These are phyloP conservation scores for Rhodotorula kratochvilovae DNA, from an alignment of 768 basidiomycete species.

Conservation along the genomic window DNA sequence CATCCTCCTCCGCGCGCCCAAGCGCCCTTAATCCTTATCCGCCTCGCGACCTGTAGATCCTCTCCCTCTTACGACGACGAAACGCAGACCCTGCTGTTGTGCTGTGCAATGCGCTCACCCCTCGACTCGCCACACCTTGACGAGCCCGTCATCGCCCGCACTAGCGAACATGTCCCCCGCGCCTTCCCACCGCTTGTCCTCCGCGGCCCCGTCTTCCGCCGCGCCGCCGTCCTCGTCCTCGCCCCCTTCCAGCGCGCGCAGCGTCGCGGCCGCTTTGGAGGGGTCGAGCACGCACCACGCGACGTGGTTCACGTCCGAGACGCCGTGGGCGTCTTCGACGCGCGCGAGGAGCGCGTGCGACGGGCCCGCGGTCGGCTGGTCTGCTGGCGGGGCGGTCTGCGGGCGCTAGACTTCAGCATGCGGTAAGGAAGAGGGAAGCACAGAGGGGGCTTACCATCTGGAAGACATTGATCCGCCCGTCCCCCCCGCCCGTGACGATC, in stretches of 20 bases:
- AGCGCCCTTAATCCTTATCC: too few species aligned
- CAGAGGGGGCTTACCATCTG: too few species aligned
- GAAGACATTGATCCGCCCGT: constrained; percentile 79
- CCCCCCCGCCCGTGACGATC: constrained; percentile 78
- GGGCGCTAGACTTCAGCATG: too few species aligned
- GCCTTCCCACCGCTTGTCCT: constrained; percentile 51
- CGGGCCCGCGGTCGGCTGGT: not conserved
- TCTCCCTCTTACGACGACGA: too few species aligned
- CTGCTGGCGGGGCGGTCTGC: not conserved
- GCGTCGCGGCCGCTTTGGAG: constrained; percentile 4
- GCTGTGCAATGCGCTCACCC: not conserved
- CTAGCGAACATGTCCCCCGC: constrained; percentile 68
- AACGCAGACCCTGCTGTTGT: not conserved
- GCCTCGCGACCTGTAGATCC: too few species aligned
- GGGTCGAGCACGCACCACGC: constrained; percentile 62
- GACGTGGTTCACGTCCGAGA: constrained; percentile 78
- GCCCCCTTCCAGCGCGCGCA: constrained; percentile 28
- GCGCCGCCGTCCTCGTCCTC: constrained; percentile 23
- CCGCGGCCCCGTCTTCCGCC: not conserved
- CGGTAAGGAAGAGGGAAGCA: not conserved
- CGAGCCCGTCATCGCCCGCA: constrained; percentile 76
- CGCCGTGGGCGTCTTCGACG: constrained; percentile 66
- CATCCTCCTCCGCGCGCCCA: too few species aligned
- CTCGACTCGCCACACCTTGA: constrained; percentile 66
- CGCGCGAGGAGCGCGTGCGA: constrained; percentile 54